These are phyloP conservation scores for Zanthoxylum bungeanum DNA, from an alignment of 345 rosid species.

Conservation along the genomic window DNA sequence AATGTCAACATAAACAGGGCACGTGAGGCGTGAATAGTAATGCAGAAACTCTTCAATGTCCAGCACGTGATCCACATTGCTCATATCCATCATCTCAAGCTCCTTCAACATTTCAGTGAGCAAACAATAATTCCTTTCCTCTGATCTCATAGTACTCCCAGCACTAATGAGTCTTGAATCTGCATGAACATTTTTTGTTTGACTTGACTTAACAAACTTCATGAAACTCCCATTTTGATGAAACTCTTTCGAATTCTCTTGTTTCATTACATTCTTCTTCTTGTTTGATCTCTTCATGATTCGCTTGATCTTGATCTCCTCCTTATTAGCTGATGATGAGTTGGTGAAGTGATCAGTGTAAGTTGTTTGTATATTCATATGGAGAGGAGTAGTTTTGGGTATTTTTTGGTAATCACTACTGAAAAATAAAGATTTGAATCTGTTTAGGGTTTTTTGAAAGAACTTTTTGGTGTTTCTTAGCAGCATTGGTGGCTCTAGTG, in stretches of 20 bases:
- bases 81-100: conserved; percentile 58
- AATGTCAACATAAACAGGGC: conserved; percentile 63
- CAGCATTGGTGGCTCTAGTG: conserved; percentile 40
- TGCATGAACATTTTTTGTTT: conserved; percentile 1
- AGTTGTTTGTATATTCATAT: conserved; percentile 12
- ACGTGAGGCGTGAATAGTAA: conserved; percentile 73
- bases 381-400: conserved; percentile 34
- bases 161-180: conserved; percentile 12
- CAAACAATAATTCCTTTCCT: conserved; percentile 31
- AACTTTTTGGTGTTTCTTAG: conserved; percentile 62
- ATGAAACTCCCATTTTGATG: conserved; percentile 22
- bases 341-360: conserved; percentile 27
- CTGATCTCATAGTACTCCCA: conserved; percentile 1
- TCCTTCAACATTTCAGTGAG: conserved; percentile 60
- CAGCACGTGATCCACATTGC: conserved; percentile 53
- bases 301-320: not conserved
- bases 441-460: conserved; percentile 50
- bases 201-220: too few species aligned
- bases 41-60: conserved; percentile 74
- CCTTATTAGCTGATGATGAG: not conserved
- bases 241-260: conserved; percentile 10
- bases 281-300: conserved; percentile 13
- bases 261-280: conserved; percentile 13
- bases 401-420: conserved; percentile 46
- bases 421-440: conserved; percentile 55